These are phyloP conservation scores for Candida vaughaniae DNA, from an alignment of 805 yeast genomes.

Conservation along the genomic window DNA sequence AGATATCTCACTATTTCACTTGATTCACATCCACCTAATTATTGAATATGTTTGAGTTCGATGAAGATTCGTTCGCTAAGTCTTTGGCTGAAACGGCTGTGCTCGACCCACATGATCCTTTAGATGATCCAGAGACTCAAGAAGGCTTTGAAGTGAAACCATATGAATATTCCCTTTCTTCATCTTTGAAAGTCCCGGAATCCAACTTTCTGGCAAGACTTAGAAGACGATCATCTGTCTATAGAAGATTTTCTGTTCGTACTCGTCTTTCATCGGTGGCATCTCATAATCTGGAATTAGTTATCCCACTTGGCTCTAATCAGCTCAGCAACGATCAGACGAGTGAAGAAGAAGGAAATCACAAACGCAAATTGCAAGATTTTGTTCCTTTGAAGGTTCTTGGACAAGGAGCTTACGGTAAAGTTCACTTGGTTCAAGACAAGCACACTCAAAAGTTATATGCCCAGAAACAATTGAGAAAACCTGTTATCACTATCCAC, in stretches of 20 bases:
- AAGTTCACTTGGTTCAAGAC: slow-evolving; percentile 42
- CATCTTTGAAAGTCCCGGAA: slow-evolving; percentile 3
- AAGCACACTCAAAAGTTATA: slow-evolving; percentile 33
- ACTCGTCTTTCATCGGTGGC: slow-evolving; percentile 9
- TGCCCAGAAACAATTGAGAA: slow-evolving; percentile 45
- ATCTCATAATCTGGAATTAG: slow-evolving; percentile 11
- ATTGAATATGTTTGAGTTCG: slow-evolving; percentile 7
- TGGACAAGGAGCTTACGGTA: slow-evolving; percentile 46
- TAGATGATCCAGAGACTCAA: background rate
- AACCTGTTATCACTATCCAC: slow-evolving; percentile 30
- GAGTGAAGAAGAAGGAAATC: slow-evolving; percentile 4
- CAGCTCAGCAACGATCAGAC: slow-evolving; percentile 10
- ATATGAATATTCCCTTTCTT: background rate
- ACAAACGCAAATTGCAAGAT: slow-evolving; percentile 24
- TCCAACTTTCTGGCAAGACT: background rate
- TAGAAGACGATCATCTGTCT: slow-evolving; percentile 15
- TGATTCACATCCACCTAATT: too few relatives aligned
- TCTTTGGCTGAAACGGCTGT: background rate
- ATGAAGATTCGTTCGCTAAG: slow-evolving; percentile 9
- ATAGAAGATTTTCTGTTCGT: slow-evolving; percentile 14
- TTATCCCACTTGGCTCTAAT: too few relatives aligned
- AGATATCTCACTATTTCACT: too few relatives aligned
- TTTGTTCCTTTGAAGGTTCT: slow-evolving; percentile 42
- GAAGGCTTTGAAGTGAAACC: slow-evolving; percentile 4
- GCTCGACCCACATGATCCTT: slow-evolving; percentile 1